Conservation (phyloP, 2,329 filamentous ascomycete species). For the Colletotrichum liriopes region DNA sequence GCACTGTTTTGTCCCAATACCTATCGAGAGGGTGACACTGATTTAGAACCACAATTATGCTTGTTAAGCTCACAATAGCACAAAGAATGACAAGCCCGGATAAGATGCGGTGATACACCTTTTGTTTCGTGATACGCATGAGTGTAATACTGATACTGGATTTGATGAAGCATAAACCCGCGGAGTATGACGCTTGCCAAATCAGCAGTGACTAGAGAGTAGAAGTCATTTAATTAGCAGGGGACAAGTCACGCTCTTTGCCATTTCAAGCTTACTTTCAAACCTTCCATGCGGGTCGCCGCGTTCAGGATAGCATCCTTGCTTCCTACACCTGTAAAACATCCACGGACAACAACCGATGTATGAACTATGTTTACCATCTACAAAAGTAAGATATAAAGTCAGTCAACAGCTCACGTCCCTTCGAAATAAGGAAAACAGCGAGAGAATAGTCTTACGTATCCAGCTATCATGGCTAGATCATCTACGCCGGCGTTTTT, state of each 20-base stretch:
- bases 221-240: background rate
- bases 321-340: background rate
- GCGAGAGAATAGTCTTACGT: background rate
- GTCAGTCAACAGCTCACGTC: too few species aligned
- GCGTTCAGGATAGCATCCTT: background rate
- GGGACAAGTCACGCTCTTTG: fast-evolving
- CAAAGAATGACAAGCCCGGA: background rate
- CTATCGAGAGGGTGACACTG: conserved; percentile 48
- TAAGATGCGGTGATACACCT: conserved; percentile 43
- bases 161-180: conserved; percentile 44
- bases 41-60: conserved; percentile 45
- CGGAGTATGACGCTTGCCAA: background rate
- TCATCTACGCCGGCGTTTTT: background rate
- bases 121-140: conserved; percentile 46
- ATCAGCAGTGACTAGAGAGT: background rate
- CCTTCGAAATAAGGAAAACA: too few species aligned
- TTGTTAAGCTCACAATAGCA: conserved; percentile 42
- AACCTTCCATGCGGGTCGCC: background rate
- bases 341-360: background rate
- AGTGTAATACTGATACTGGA: conserved; percentile 49
- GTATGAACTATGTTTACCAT: background rate
- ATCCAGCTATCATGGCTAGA: background rate
- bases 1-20: conserved; percentile 44
- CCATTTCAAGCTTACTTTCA: background rate
- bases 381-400: background rate